These are phyloP conservation scores for Metarhizium album DNA, from an alignment of 2,329 filamentous ascomycete species.

Conservation along the genomic window DNA sequence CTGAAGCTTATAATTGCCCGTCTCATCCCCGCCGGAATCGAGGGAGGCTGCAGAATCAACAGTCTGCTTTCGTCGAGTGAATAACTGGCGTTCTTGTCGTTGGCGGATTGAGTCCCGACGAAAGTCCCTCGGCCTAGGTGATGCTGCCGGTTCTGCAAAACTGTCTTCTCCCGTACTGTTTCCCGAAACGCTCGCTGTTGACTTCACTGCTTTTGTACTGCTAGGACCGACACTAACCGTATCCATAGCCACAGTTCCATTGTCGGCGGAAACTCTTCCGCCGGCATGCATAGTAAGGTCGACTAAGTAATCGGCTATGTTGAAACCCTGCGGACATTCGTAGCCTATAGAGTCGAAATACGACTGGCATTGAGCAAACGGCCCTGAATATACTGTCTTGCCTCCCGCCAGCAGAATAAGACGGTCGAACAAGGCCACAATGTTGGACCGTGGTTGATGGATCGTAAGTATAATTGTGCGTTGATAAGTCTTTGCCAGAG, in stretches of 20 bases:
- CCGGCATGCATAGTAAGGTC: conserved; percentile 96
- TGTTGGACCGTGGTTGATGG: conserved; percentile 95
- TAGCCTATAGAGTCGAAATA: conserved; percentile 94
- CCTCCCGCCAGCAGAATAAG: conserved; percentile 86
- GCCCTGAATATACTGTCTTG: conserved; percentile 85
- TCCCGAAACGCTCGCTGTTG: conserved; percentile 73
- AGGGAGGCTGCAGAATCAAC: conserved; percentile 53
- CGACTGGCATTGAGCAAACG: conserved; percentile 74
- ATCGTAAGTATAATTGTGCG: conserved; percentile 97
- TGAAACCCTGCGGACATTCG: conserved; percentile 89
- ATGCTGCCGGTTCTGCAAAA: conserved; percentile 46
- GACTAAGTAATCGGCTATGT: conserved; percentile 95
- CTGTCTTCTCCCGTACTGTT: conserved; percentile 62
- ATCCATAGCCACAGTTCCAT: conserved; percentile 42
- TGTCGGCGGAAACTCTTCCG: conserved; percentile 42
- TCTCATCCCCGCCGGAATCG: conserved; percentile 40
- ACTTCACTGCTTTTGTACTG: conserved; percentile 82
- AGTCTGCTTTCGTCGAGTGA: conserved; percentile 61
- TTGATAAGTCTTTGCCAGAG: conserved; percentile 90
- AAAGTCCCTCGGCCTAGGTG: conserved; percentile 53
- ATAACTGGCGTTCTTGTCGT: conserved; percentile 83
- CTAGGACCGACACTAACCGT: conserved; percentile 65
- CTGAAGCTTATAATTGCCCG: conserved; percentile 40
- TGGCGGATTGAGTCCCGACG: conserved; percentile 72
- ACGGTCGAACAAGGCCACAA: conserved; percentile 91